These are phyloP conservation scores for Astrocystis sublimbata DNA, from an alignment of 495 filamentous ascomycete genomes.

Conservation along the genomic window DNA sequence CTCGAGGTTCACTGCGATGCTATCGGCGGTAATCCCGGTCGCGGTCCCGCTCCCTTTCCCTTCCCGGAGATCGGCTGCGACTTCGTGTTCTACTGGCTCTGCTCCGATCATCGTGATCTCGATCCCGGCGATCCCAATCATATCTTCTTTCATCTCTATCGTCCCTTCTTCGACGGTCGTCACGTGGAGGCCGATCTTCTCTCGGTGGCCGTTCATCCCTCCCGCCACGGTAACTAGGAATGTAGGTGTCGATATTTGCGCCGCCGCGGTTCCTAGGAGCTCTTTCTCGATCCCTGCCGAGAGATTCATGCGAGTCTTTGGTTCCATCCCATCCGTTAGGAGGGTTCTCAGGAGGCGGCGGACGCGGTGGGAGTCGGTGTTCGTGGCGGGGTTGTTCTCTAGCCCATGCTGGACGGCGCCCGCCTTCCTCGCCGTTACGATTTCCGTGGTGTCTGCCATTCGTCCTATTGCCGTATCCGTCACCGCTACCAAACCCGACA, in stretches of 20 bases:
- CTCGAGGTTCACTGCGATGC: not conserved
- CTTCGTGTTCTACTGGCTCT: constrained; percentile 49
- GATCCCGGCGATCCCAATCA: constrained; percentile 40
- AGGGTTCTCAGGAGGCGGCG: constrained; percentile 43
- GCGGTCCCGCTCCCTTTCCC: constrained; percentile 44
- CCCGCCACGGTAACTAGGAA: constrained; percentile 53
- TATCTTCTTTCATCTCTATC: constrained; percentile 42
- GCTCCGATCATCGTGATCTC: constrained; percentile 51
- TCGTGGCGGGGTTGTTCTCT: constrained; percentile 42
- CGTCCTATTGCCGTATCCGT: constrained; percentile 48
- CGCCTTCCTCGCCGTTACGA: constrained; percentile 41
- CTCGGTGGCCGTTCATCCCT: constrained; percentile 36
- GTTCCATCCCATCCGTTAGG: constrained; percentile 40
- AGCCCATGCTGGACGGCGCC: constrained; percentile 46
- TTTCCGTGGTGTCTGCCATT: constrained; percentile 42
- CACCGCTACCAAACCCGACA: constrained; percentile 45
- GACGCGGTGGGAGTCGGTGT: constrained; percentile 47
- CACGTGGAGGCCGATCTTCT: constrained; percentile 36
- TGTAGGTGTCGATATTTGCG: constrained; percentile 57
- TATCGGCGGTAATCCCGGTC: constrained; percentile 50
- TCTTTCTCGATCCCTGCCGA: constrained; percentile 34
- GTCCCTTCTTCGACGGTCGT: constrained; percentile 50
- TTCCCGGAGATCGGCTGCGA: constrained; percentile 50
- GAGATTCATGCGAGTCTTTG: constrained; percentile 41
- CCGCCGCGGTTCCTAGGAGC: constrained; percentile 36